Evolutionary conservation across 352 stramenopile genomes (phyloP).

Genomic region (Pythium oligandrum): DNA sequence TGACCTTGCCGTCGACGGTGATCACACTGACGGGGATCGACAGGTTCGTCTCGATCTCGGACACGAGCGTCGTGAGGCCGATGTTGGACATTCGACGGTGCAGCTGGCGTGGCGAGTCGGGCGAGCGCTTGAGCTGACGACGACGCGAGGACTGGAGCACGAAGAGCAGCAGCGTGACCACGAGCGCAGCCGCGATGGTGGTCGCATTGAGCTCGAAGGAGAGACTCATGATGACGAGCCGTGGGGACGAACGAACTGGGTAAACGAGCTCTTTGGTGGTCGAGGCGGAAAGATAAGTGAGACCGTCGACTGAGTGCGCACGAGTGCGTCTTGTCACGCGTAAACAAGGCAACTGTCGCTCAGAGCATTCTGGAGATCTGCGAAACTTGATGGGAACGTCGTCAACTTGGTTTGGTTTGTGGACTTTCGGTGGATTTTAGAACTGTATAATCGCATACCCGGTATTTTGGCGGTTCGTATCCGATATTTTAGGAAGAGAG

Average conservation of each 20-base stretch:
- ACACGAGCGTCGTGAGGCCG: constrained; percentile 62
- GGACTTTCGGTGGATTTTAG: too few relatives aligned
- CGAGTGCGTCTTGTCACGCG: neutral
- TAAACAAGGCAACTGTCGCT: neutral
- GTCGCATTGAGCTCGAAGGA: neutral
- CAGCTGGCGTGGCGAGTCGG: constrained; percentile 11
- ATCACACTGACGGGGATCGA: constrained; percentile 72
- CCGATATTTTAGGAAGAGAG: too few relatives aligned
- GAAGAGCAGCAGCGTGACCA: constrained; percentile 25
- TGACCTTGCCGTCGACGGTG: constrained; percentile 43
- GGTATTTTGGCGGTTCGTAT: too few relatives aligned
- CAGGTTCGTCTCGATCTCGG: constrained; percentile 69
- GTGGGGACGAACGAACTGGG: neutral
- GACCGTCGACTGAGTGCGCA: neutral
- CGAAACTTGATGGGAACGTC: too few relatives aligned
- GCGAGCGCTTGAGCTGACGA: constrained; percentile 4
- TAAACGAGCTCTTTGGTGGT: neutral
- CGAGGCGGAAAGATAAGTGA: neutral
- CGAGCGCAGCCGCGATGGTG: neutral
- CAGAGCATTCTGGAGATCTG: too few relatives aligned
- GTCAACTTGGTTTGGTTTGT: too few relatives aligned
- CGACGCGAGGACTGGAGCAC: constrained; percentile 21
- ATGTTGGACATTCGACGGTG: constrained; percentile 70
- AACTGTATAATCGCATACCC: too few relatives aligned
- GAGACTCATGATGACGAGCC: neutral